These are phyloP conservation scores for Penicillium sp. DNA, from an alignment of 2,329 filamentous ascomycete genomes.

Conservation along the genomic window DNA sequence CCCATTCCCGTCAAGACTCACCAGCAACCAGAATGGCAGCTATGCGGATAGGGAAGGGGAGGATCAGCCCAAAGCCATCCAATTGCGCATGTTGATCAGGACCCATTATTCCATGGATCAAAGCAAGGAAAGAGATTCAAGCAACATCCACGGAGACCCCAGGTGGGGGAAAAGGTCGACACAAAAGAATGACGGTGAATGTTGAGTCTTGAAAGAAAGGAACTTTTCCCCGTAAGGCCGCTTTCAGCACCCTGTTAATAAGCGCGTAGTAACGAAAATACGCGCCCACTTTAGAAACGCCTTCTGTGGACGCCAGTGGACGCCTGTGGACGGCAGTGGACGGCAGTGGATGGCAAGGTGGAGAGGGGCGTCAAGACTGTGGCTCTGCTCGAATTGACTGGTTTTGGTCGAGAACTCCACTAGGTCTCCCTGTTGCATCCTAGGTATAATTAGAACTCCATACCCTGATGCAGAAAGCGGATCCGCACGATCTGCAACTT, in stretches of 20 bases:
- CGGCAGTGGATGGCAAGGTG: neutral
- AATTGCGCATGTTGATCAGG: conserved; percentile 49
- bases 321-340: neutral
- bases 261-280: conserved; percentile 14
- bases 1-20: conserved; percentile 43
- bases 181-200: conserved; percentile 35
- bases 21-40: conserved; percentile 82
- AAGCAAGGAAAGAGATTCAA: conserved; percentile 13
- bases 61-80: conserved; percentile 80
- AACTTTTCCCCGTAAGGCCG: conserved; percentile 3
- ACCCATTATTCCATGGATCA: conserved; percentile 41
- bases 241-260: conserved; percentile 21
- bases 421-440: neutral
- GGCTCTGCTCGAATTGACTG: neutral
- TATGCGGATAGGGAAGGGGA: conserved; percentile 87
- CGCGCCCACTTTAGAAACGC: conserved; percentile 4
- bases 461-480: neutral
- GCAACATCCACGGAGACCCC: conserved; percentile 8
- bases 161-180: conserved; percentile 19
- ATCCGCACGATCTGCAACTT: conserved; percentile 10
- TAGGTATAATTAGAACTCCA: conserved; percentile 2
- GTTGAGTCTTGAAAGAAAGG: conserved; percentile 23
- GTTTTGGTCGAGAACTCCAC: neutral
- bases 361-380: neutral
- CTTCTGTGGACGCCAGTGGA: neutral